Percentiles rank a stretch among this genome's conserved stretches.
These are phyloP conservation scores for Pythium scleroteichum DNA, from an alignment of 352 stramenopile species.

Conservation along the genomic window DNA sequence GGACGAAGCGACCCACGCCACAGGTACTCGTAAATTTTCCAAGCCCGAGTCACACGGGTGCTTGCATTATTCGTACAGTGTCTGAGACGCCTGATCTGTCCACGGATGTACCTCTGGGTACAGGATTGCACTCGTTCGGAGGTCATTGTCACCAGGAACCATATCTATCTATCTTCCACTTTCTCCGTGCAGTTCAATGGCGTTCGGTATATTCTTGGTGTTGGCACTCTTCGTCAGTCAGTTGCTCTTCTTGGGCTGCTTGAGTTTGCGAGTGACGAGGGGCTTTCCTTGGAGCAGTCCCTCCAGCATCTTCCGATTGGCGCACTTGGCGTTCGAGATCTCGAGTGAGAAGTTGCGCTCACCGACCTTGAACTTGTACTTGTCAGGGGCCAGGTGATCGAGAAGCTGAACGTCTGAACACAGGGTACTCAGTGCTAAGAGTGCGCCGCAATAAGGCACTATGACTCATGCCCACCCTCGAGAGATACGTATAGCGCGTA, in stretches of 20 bases:
- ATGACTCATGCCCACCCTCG: conserved; percentile 6
- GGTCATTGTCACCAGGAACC: no score
- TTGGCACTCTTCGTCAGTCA: neutral
- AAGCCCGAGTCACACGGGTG: conserved; percentile 3
- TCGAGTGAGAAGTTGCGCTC: conserved; percentile 55
- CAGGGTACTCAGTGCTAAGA: conserved; percentile 4
- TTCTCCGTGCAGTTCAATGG: no score
- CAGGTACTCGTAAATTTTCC: conserved; percentile 8
- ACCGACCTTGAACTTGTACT: conserved; percentile 64
- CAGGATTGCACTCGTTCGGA: no score
- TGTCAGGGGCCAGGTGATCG: conserved; percentile 48
- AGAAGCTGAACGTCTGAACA: conserved; percentile 68
- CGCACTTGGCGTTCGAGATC: conserved; percentile 46
- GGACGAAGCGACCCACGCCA: neutral
- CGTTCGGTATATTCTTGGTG: neutral
- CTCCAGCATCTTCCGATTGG: conserved; percentile 67
- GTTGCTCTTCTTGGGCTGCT: conserved; percentile 61
- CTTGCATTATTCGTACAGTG: conserved; percentile 6
- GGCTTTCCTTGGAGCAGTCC: conserved; percentile 70
- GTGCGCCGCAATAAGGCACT: no score
- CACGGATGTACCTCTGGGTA: no score
- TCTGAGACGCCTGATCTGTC: conserved; percentile 6
- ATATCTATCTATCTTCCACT: no score
- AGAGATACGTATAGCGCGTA: conserved; percentile 29
- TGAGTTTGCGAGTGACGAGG: conserved; percentile 64